These are phyloP conservation scores for Thalassiosira livingstoniorum DNA, from an alignment of 352 stramenopile genomes.

Conservation along the genomic window DNA sequence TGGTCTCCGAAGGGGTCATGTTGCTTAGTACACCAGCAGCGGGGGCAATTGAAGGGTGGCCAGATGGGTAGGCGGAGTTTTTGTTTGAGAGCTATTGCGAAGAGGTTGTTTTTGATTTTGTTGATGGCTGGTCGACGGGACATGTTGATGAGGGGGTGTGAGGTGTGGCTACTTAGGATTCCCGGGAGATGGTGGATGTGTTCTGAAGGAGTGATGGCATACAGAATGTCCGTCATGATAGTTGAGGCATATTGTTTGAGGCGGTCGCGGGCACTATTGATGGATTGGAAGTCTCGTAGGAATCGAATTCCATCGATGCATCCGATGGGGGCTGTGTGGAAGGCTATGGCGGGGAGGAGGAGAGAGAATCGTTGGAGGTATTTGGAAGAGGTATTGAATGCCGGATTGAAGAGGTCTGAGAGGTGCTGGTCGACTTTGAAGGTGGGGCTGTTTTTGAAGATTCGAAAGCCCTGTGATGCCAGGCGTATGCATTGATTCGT, in stretches of 20 bases:
- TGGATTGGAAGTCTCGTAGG: neutral
- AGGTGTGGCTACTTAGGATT: constrained; percentile 19
- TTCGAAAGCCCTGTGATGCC: no score
- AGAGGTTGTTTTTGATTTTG: constrained; percentile 15
- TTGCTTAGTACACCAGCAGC: constrained; percentile 8
- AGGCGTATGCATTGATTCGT: no score
- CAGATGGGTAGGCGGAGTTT: constrained; percentile 40
- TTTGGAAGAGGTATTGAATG: no score
- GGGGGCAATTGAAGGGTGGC: neutral
- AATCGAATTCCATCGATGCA: neutral
- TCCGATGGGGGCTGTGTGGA: neutral
- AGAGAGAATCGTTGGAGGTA: neutral
- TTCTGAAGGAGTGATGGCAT: neutral
- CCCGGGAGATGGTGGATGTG: constrained; percentile 23
- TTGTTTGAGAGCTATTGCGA: constrained; percentile 12
- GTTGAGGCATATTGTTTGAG: neutral
- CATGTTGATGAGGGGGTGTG: constrained; percentile 49
- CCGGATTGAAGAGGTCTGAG: no score
- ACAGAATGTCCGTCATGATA: neutral
- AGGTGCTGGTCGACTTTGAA: no score
- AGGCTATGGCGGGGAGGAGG: neutral
- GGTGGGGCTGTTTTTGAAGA: no score
- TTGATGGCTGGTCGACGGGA: constrained; percentile 2
- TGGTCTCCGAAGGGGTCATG: constrained; percentile 28
- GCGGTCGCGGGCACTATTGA: neutral